Conservation (phyloP, 257 asterid genomes). For the Salvia hispanica region DNA sequence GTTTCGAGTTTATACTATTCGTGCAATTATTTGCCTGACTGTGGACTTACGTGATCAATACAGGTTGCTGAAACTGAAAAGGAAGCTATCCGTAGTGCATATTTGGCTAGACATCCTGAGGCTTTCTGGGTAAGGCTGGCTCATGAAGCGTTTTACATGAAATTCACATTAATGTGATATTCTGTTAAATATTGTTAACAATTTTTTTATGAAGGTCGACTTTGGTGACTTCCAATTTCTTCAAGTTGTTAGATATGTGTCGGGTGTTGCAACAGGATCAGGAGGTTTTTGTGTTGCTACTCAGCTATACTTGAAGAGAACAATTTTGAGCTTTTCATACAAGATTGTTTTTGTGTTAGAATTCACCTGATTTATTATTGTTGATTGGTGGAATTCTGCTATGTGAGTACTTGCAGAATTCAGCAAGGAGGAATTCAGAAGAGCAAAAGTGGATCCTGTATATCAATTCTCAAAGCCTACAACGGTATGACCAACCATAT, state of each 20-base stretch:
- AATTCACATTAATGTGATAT: no score
- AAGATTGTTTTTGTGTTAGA: neutral
- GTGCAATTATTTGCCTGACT: slow-evolving; percentile 21
- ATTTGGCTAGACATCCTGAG: slow-evolving; percentile 81
- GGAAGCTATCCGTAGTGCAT: slow-evolving; percentile 69
- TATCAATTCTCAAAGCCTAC: slow-evolving; percentile 88
- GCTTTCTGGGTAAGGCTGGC: slow-evolving; percentile 82
- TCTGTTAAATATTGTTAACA: slow-evolving; percentile 22
- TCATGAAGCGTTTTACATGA: no score
- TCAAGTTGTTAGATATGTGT: slow-evolving; percentile 70
- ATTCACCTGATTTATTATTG: slow-evolving; percentile 20
- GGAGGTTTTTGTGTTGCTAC: slow-evolving; percentile 64
- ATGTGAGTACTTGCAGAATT: slow-evolving; percentile 58
- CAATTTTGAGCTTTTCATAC: slow-evolving; percentile 13
- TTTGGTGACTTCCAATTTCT: slow-evolving; percentile 96
- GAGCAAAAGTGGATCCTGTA: slow-evolving; percentile 83
- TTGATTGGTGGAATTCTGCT: slow-evolving; percentile 16
- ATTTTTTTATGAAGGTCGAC: slow-evolving; percentile 67
- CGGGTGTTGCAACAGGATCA: slow-evolving; percentile 93
- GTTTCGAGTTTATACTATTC: slow-evolving; percentile 14
- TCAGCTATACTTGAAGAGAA: slow-evolving; percentile 7
- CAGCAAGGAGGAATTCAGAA: no score
- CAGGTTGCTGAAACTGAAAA: slow-evolving; percentile 59
- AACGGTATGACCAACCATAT: slow-evolving; percentile 49
- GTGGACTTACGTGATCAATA: slow-evolving; percentile 18